Evolutionary conservation across 2,329 filamentous ascomycete genomes (phyloP).

Genomic region (Fusarium nanum): DNA sequence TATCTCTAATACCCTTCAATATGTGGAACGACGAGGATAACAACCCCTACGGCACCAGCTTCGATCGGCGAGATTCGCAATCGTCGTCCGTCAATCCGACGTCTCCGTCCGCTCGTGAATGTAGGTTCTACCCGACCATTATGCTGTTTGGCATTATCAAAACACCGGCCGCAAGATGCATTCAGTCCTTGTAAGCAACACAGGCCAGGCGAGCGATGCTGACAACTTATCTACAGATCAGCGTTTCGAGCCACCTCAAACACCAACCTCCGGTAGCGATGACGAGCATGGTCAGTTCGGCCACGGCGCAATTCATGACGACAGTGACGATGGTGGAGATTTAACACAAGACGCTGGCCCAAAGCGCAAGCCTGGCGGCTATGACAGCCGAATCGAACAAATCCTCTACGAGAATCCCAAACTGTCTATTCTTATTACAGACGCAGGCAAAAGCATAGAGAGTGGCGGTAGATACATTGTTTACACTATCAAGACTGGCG

Average conservation of each 20-base stretch:
- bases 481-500: slow-evolving; percentile 95
- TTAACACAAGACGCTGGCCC: slow-evolving; percentile 59
- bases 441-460: slow-evolving; percentile 94
- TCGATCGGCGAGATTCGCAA: slow-evolving; percentile 86
- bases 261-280: slow-evolving; percentile 77
- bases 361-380: slow-evolving; percentile 83
- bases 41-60: slow-evolving; percentile 93
- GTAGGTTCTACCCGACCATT: slow-evolving; percentile 60
- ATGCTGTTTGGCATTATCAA: background rate
- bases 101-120: slow-evolving; percentile 68
- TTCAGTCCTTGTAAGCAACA: background rate
- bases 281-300: slow-evolving; percentile 59
- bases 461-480: slow-evolving; percentile 94
- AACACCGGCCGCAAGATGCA: slow-evolving; percentile 7
- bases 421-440: slow-evolving; percentile 88
- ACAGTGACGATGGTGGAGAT: slow-evolving; percentile 62
- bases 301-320: slow-evolving; percentile 45
- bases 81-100: slow-evolving; percentile 74
- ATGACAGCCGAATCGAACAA: slow-evolving; percentile 96
- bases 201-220: slow-evolving; percentile 19
- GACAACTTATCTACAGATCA: slow-evolving; percentile 45
- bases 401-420: slow-evolving; percentile 96
- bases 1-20: slow-evolving; percentile 32
- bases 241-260: slow-evolving; percentile 73
- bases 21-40: slow-evolving; percentile 99